These are phyloP conservation scores for Rosa multiflora DNA, from an alignment of 306 rosid species.

Conservation along the genomic window DNA sequence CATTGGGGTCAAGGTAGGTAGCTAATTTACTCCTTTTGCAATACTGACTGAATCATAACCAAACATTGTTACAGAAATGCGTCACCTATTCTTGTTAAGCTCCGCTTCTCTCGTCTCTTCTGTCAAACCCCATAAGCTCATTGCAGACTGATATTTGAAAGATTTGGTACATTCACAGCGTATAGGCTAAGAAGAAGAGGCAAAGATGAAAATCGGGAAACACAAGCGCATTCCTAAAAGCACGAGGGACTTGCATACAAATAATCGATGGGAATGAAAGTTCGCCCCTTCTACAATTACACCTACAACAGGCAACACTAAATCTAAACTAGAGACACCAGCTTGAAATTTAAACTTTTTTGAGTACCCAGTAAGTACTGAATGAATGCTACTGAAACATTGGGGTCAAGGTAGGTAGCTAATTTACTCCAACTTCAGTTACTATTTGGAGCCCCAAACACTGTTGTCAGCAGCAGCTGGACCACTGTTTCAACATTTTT, in stretches of 20 bases:
- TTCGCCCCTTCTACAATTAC: not conserved
- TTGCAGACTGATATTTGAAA: not conserved
- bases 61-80: too few relatives aligned
- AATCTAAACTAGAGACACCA: not conserved
- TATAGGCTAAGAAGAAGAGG: not conserved
- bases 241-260: not conserved
- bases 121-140: not conserved
- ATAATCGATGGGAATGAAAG: not conserved
- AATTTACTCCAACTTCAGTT: not conserved
- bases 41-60: not conserved
- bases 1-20: not conserved
- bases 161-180: not conserved
- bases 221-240: not conserved
- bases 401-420: too few relatives aligned
- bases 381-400: not conserved
- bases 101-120: not conserved
- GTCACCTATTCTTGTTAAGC: not conserved
- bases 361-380: not conserved
- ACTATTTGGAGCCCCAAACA: not conserved
- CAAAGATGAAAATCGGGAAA: not conserved
- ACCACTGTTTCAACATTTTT: not conserved
- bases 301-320: not conserved
- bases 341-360: not conserved
- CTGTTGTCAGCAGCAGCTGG: not conserved
- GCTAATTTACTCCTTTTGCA: not conserved